Evolutionary conservation across 345 rosid species (phyloP), one percentile per base, ranked within the genome.

Genomic region (Heritiera littoralis): DNA sequence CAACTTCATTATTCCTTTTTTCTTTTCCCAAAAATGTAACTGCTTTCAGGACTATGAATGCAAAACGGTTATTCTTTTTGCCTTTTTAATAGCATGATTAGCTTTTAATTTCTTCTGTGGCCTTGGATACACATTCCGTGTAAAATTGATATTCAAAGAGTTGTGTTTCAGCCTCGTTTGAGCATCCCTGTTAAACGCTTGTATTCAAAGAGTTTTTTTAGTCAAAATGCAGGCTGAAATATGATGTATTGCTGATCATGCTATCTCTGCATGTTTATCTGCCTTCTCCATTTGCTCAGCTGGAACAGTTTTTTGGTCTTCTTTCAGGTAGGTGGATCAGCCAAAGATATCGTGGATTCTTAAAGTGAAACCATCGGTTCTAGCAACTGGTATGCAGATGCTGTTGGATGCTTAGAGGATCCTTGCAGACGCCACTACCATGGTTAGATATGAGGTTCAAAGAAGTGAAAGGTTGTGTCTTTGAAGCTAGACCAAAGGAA

Each of bases 391-490:
- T 61, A 41, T 20, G 13, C 30, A 7, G 10, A 51, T 17, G 48
- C n/a, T 8, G 35, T n/a, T 41, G n/a, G 46, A 38, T 45, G 23
- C 28, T 30, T 20, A 49, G 18, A 56, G 18, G n/a, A 58, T 68
- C 54, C 55, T 80, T 48, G 35, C 13, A 3, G 49, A 72, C 15
- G 75, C 40, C 83, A 58, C 58, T 11, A 40, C 58, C 59, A 32
- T 45, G 13, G 20, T 15, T 28, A 10, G 35, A 10, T 17, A 40
- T 30, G 66, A 10, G 17, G 14, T 61, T 11, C 40, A 23, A 56
- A 46, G 41, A 61, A 71, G 11, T 5, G 20, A 40, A 38, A 49
- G 38, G 18, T 51, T 51, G 30, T n/a, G 6, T 52, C 72, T 23
- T 70, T 17, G 48, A 49, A 20, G 55, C 40, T 38, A 38, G 72